Evolutionary conservation across 2,329 filamentous ascomycete species (phyloP).

Genomic region (Fusarium sp.): DNA sequence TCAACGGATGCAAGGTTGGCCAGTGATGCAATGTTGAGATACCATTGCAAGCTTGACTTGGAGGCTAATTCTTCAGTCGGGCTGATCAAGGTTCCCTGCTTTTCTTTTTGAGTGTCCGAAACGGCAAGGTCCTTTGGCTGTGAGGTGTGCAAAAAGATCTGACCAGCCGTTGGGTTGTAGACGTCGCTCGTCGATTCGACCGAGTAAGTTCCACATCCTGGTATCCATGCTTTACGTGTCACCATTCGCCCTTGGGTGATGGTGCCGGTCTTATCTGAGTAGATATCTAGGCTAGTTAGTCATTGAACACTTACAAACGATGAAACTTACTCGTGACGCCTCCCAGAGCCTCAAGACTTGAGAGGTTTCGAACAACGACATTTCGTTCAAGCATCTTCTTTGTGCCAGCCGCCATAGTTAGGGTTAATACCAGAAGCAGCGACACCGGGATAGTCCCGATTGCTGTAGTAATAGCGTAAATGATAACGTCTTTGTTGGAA

Average conservation of each 20-base stretch:
- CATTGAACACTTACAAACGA: neutral
- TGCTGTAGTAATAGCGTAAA: constrained; percentile 58
- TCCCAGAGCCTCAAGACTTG: constrained; percentile 64
- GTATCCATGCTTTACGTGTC: constrained; percentile 31
- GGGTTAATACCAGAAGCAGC: constrained; percentile 65
- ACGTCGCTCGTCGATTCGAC: constrained; percentile 50
- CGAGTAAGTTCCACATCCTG: constrained; percentile 50
- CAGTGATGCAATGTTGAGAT: constrained; percentile 71
- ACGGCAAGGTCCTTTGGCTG: constrained; percentile 36
- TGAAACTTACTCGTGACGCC: constrained; percentile 62
- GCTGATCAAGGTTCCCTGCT: constrained; percentile 3
- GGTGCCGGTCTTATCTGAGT: constrained; percentile 51
- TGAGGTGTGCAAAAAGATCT: constrained; percentile 35
- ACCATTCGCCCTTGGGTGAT: constrained; percentile 53
- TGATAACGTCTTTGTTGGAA: constrained; percentile 54
- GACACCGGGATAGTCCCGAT: constrained; percentile 65
- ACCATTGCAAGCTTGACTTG: constrained; percentile 59
- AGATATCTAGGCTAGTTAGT: constrained; percentile 46
- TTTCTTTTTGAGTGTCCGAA: neutral
- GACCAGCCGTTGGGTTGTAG: constrained; percentile 47
- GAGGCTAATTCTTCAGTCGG: constrained; percentile 6
- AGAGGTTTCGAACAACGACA: constrained; percentile 65
- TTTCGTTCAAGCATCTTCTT: constrained; percentile 65
- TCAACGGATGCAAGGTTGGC: constrained; percentile 74
- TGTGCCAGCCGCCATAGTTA: constrained; percentile 67